Evolutionary conservation across 2,329 filamentous ascomycete genomes (phyloP).

Genomic region (Aspergillus sp.): DNA sequence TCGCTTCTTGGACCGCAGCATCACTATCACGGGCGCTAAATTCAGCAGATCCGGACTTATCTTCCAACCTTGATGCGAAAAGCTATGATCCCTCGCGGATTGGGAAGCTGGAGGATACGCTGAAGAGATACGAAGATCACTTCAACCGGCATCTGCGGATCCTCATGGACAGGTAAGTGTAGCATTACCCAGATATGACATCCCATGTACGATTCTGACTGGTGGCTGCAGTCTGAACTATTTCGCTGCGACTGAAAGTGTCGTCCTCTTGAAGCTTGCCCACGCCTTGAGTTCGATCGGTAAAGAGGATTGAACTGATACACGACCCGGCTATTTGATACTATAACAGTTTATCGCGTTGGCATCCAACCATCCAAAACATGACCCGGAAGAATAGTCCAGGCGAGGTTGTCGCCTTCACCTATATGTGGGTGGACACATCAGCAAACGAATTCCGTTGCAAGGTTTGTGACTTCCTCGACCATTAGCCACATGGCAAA

Average conservation of each 20-base stretch:
- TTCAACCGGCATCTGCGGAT: constrained; percentile 91
- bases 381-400: too few species aligned
- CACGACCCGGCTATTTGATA: not conserved
- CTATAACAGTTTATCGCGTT: not conserved
- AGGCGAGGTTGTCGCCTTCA: too few species aligned
- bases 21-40: constrained; percentile 79
- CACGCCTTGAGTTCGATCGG: constrained; percentile 37
- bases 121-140: constrained; percentile 87
- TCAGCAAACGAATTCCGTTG: too few species aligned
- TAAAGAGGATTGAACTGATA: constrained; percentile 32
- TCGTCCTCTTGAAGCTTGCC: constrained; percentile 74
- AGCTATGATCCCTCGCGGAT: constrained; percentile 56
- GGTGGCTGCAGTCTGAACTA: constrained; percentile 60
- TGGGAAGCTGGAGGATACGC: constrained; percentile 74
- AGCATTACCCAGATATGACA: not conserved
- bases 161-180: constrained; percentile 65
- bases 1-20: constrained; percentile 74
- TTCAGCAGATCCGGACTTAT: constrained; percentile 72
- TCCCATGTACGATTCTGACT: not conserved
- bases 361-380: not conserved
- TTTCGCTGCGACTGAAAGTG: constrained; percentile 93
- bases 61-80: constrained; percentile 30
- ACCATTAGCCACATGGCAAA: too few species aligned
- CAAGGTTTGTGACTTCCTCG: too few species aligned
- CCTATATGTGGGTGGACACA: too few species aligned